phyloP scores from a whole-genome alignment of 371 early-diverging fungal genomes.

The Zychaea mexicana region DNA sequence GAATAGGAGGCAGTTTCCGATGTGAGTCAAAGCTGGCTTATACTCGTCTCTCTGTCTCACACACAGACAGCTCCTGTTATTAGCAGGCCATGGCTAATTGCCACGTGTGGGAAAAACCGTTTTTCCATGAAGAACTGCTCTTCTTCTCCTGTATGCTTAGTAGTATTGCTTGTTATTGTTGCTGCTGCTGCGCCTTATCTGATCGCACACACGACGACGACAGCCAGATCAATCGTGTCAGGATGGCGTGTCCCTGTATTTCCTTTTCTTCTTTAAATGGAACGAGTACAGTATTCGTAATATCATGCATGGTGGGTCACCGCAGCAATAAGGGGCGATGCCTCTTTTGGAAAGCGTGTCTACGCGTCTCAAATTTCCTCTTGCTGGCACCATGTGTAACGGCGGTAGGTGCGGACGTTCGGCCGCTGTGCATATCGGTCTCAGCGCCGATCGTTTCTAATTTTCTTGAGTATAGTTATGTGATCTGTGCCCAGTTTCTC shows the following conservation, averaged over 20 bases:
- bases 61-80: too few relatives aligned
- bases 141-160: not conserved
- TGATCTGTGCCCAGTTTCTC: not conserved
- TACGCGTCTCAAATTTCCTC: not conserved
- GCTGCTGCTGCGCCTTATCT: not conserved
- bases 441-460: not conserved
- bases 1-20: too few relatives aligned
- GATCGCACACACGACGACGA: too few relatives aligned
- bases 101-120: not conserved
- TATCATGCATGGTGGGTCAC: not conserved
- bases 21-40: not conserved
- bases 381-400: not conserved
- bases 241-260: not conserved
- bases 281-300: not conserved
- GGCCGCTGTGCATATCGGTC: not conserved
- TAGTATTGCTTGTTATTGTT: not conserved
- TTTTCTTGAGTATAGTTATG: not conserved
- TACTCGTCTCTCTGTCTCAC: too few relatives aligned
- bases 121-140: not conserved
- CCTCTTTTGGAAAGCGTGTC: not conserved
- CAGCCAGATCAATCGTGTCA: too few relatives aligned
- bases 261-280: conserved; percentile 1
- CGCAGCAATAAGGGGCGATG: not conserved
- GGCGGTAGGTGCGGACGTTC: not conserved
- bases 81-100: too few relatives aligned